Percentiles rank a stretch among this genome's conserved stretches.
Conservation (phyloP, 1,284 basidiomycete species). For the Cutaneotrichosporon spelunceum region DNA sequence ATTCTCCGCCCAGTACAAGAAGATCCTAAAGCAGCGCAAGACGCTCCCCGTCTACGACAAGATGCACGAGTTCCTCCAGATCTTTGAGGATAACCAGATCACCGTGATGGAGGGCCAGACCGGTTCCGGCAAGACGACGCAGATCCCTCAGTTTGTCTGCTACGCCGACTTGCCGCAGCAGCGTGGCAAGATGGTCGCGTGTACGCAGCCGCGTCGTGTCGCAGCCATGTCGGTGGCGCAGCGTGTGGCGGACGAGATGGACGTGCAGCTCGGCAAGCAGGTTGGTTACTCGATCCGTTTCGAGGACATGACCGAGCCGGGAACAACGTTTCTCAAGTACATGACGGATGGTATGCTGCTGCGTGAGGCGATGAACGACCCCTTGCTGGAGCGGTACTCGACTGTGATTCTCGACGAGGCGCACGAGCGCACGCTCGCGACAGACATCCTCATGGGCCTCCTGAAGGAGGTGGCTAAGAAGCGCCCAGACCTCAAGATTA, state of each 20-base stretch:
- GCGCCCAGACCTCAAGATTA: constrained; percentile 88
- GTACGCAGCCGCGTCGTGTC: constrained; percentile 94
- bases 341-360: constrained; percentile 99
- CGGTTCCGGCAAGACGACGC: constrained; percentile 96
- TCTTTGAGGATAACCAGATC: constrained; percentile 82
- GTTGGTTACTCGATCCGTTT: constrained; percentile 99
- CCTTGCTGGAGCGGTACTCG: constrained; percentile 80
- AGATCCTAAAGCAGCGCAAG: constrained; percentile 78
- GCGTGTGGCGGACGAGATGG: constrained; percentile 98
- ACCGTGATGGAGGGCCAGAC: constrained; percentile 98
- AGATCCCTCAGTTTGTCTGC: constrained; percentile 95
- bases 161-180: constrained; percentile 88
- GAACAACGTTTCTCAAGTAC: constrained; percentile 91
- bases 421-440: constrained; percentile 95
- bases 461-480: constrained; percentile 65
- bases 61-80: constrained; percentile 86
- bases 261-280: constrained; percentile 85
- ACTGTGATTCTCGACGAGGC: constrained; percentile 99
- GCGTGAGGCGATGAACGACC: constrained; percentile 96
- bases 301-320: constrained; percentile 92
- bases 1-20: constrained; percentile 75
- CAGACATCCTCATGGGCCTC: constrained; percentile 97
- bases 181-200: constrained; percentile 86
- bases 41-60: constrained; percentile 88
- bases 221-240: constrained; percentile 98